These are phyloP conservation scores for Melanomma pulvis-pyrius DNA, from an alignment of 495 filamentous ascomycete genomes.

Conservation along the genomic window DNA sequence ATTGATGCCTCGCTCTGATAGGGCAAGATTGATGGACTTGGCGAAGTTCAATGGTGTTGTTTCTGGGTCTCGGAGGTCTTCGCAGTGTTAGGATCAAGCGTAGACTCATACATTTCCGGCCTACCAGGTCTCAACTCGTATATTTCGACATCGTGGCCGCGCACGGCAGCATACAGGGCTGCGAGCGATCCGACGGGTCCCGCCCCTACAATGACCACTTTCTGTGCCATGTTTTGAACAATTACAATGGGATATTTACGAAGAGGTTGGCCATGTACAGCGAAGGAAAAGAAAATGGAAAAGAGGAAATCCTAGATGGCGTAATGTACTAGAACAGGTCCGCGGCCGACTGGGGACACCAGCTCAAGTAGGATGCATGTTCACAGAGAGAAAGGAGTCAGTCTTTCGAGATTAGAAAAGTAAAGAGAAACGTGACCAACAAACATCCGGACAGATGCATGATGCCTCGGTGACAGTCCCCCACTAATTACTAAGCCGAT, in stretches of 20 bases:
- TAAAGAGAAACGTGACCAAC: background rate
- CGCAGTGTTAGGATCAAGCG: background rate
- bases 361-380: background rate
- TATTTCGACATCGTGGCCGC: conserved; percentile 87
- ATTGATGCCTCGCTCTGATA: conserved; percentile 93
- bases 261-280: background rate
- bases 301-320: background rate
- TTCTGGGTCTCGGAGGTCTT: conserved; percentile 82
- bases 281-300: background rate
- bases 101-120: background rate
- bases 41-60: conserved; percentile 93
- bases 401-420: background rate
- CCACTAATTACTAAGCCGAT: background rate
- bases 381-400: background rate
- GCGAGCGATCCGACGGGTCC: conserved; percentile 92
- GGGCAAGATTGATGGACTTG: conserved; percentile 93
- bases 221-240: conserved; percentile 52
- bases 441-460: background rate
- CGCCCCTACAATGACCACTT: conserved; percentile 82
- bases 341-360: conserved; percentile 1
- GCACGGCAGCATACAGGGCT: conserved; percentile 84
- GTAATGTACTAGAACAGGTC: background rate
- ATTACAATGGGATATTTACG: background rate
- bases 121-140: conserved; percentile 91
- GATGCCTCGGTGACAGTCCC: background rate